phyloP scores from a whole-genome alignment of 2,329 filamentous ascomycete genomes.

The Fusarium coffeatum region DNA sequence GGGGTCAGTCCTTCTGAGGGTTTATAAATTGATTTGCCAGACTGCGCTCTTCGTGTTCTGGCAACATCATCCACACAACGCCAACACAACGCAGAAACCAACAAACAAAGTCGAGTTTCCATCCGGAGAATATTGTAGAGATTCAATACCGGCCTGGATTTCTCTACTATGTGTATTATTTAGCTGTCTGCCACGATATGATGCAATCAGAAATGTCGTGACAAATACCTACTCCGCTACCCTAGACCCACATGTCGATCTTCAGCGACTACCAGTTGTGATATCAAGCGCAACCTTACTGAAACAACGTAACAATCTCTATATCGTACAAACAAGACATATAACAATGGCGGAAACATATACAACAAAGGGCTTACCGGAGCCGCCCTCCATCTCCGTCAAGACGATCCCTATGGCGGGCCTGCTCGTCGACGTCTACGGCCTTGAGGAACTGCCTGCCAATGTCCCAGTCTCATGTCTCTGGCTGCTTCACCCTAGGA shows the following conservation, averaged over 20 bases:
- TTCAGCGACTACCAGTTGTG: neutral
- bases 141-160: fast-evolving
- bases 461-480: conserved; percentile 75
- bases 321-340: neutral
- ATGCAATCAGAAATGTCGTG: neutral
- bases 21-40: too few species aligned
- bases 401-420: conserved; percentile 79
- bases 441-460: conserved; percentile 76
- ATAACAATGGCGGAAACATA: conserved; percentile 46
- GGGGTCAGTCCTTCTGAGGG: too few species aligned
- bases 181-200: neutral
- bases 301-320: neutral
- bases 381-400: conserved; percentile 67
- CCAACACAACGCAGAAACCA: neutral
- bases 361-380: conserved; percentile 52
- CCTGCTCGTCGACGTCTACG: conserved; percentile 82
- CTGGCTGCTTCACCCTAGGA: conserved; percentile 90
- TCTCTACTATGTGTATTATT: neutral
- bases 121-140: neutral
- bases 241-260: conserved; percentile 38
- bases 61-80: neutral
- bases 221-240: conserved; percentile 17
- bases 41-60: too few species aligned
- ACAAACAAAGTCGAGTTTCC: neutral
- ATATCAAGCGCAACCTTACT: neutral